Base-by-base conservation (phyloP, 352 stramenopile species). In the Phytophthora vignae region DNA sequence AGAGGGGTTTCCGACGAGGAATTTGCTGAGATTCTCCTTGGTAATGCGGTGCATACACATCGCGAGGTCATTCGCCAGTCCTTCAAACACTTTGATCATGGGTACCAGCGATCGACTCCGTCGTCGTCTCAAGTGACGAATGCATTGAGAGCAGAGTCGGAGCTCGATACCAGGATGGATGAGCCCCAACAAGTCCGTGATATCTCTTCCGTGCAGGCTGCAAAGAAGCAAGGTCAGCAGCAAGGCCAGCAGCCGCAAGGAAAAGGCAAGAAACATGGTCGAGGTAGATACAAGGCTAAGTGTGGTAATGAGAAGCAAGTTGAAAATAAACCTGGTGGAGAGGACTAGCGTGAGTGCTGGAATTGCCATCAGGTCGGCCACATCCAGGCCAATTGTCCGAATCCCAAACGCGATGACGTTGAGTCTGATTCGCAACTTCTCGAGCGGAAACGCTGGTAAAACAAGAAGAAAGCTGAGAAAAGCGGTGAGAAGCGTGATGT, bases 261-360 rank as follows among this genome's bases (percentile, higher is more conserved):
- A 49, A 49, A 49, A 49, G 42, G 42, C 42, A 49, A 49, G 42
- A 49, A n/a, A 14, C 42, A 15, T 49, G 42, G 42, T 49, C 42
- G 42, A 49, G 42, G 38, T 44, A 44, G 38, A 44, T 44, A 15
- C 38, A 44, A 15, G 38, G 38, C 38, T 44, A 44, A 44, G 38
- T n/a, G 38, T 44, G 38, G 38, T n/a, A 44, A 44, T 44, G 1
- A 14, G 38, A 15, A 44, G 38, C 38, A 44, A 44, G 38, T 44
- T 44, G 38, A 11, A 44, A 15, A 44, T 10, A 44, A 44, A 15
- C 38, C 38, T 44, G 38, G 14, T 44, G 11, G 38, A 14, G 38
- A 44, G 10, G 42, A 49, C 17, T 22, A 49, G 17, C 42, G 42
- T 21, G 42, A 49, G 42, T 22, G 42, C 15, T 49, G 15, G 42